Evolutionary conservation across 2,329 filamentous ascomycete genomes (phyloP).

Genomic region (Scorias spongiosa): DNA sequence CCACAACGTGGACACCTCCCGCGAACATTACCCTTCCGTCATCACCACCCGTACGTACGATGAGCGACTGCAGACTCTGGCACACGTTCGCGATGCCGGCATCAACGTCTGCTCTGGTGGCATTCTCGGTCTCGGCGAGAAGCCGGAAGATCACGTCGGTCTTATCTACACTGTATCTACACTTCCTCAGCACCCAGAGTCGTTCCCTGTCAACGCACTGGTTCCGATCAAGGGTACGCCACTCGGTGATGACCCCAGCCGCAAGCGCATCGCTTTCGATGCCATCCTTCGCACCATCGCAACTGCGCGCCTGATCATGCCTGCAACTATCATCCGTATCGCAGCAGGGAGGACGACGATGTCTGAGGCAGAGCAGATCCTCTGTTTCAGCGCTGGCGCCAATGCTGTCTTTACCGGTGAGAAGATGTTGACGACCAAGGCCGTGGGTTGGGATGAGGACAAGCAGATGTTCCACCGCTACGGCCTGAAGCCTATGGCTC

Average conservation of each 20-base stretch:
- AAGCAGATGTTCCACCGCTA: conserved; percentile 68
- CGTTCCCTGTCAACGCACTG: conserved; percentile 79
- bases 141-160: conserved; percentile 62
- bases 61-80: conserved; percentile 65
- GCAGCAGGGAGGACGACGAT: conserved; percentile 74
- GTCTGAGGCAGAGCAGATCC: conserved; percentile 73
- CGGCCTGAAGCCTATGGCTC: conserved; percentile 63
- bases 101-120: conserved; percentile 85
- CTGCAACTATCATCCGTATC: conserved; percentile 70
- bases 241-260: conserved; percentile 44
- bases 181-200: conserved; percentile 69
- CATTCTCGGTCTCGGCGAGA: conserved; percentile 74
- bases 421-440: conserved; percentile 89
- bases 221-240: conserved; percentile 86
- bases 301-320: conserved; percentile 69
- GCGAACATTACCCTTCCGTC: conserved; percentile 75
- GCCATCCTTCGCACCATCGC: conserved; percentile 70
- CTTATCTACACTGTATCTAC: conserved; percentile 71
- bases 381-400: conserved; percentile 81
- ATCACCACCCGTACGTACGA: conserved; percentile 81
- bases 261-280: conserved; percentile 57
- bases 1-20: conserved; percentile 81
- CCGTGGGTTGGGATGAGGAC: conserved; percentile 83
- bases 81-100: conserved; percentile 68
- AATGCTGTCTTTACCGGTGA: conserved; percentile 94